These are phyloP conservation scores for Podosphaera aphanis DNA, from an alignment of 2,329 filamentous ascomycete genomes.

Conservation along the genomic window DNA sequence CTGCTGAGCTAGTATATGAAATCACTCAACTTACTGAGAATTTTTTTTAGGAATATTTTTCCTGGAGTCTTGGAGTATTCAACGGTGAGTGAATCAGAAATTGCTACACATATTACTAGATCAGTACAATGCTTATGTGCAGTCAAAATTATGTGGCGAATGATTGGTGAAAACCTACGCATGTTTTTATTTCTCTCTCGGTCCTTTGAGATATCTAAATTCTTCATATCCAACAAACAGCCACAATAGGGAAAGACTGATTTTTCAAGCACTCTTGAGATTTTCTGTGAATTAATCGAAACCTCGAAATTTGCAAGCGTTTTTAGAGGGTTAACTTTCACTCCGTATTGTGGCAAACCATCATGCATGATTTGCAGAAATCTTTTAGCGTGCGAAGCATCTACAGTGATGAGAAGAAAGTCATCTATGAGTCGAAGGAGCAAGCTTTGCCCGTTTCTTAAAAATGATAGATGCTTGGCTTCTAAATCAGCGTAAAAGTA, in stretches of 20 bases:
- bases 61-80: constrained; percentile 52
- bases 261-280: constrained; percentile 24
- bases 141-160: background rate
- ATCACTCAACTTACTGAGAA: constrained; percentile 32
- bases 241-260: constrained; percentile 78
- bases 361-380: constrained; percentile 65
- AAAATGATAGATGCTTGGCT: constrained; percentile 40
- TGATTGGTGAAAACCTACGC: constrained; percentile 23
- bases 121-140: constrained; percentile 4
- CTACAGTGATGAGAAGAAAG: constrained; percentile 66
- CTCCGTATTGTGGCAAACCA: constrained; percentile 59
- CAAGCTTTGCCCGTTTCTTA: constrained; percentile 33
- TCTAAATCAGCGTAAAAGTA: constrained; percentile 91
- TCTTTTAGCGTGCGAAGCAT: constrained; percentile 36
- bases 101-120: constrained; percentile 15
- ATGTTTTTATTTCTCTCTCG: constrained; percentile 26
- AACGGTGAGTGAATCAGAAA: constrained; percentile 56
- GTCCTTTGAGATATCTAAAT: constrained; percentile 53
- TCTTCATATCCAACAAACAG: constrained; percentile 46
- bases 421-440: constrained; percentile 76
- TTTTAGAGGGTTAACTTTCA: constrained; percentile 54
- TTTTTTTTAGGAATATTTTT: constrained; percentile 56
- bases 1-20: too few species aligned
- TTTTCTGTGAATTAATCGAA: constrained; percentile 25
- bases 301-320: constrained; percentile 67